phyloP scores from a whole-genome alignment of 192 early-diverging fungal species.

The Entomortierella chlamydospora region DNA sequence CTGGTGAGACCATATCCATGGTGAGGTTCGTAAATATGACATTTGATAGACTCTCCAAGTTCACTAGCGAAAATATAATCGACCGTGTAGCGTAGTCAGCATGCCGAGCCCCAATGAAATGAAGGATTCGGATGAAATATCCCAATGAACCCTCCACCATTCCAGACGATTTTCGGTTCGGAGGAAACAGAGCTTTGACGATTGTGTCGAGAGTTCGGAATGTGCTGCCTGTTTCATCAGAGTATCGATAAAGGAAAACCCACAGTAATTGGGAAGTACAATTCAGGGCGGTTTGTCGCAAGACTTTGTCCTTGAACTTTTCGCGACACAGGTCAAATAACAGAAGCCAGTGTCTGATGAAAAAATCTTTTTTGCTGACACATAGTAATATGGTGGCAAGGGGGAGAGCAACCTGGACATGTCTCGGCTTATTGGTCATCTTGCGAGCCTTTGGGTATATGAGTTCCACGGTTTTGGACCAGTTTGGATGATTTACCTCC shows the following conservation, averaged over 20 bases:
- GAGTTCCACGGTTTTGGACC: slow-evolving; percentile 92
- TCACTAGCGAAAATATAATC: slow-evolving; percentile 73
- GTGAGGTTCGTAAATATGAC: slow-evolving; percentile 52
- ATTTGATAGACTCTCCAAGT: slow-evolving; percentile 62
- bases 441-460: slow-evolving; percentile 91
- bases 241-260: slow-evolving; percentile 94
- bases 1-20: slow-evolving; percentile 68
- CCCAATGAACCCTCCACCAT: slow-evolving; percentile 75
- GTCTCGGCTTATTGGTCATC: slow-evolving; percentile 89
- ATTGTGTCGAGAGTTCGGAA: slow-evolving; percentile 68
- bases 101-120: slow-evolving; percentile 70
- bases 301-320: slow-evolving; percentile 79
- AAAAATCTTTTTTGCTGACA: slow-evolving; percentile 91
- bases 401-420: slow-evolving; percentile 82
- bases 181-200: slow-evolving; percentile 74
- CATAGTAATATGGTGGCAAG: slow-evolving; percentile 90
- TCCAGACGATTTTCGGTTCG: slow-evolving; percentile 62
- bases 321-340: slow-evolving; percentile 77
- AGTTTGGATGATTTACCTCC: slow-evolving; percentile 95
- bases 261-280: slow-evolving; percentile 88
- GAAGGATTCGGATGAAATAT: slow-evolving; percentile 77
- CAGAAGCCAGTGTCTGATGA: slow-evolving; percentile 80
- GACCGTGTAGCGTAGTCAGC: slow-evolving; percentile 76
- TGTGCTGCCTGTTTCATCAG: slow-evolving; percentile 68
- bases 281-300: slow-evolving; percentile 79